These are phyloP conservation scores for Sporisorium scitamineum DNA, from an alignment of 1,284 basidiomycete species.

Conservation along the genomic window DNA sequence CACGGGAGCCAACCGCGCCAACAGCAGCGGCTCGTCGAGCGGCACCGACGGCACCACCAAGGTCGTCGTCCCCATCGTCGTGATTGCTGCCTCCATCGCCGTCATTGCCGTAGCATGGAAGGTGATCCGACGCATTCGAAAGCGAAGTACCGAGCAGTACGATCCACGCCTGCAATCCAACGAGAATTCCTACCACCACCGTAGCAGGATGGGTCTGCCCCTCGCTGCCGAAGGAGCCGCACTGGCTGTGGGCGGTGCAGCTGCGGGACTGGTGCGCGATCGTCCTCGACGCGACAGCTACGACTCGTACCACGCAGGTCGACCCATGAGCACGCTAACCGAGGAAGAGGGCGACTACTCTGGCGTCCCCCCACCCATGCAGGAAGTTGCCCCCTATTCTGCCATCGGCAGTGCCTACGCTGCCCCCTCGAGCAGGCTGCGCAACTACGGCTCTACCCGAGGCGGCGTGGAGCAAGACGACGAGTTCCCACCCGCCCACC, in stretches of 20 bases:
- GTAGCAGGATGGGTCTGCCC: slow-evolving; percentile 18
- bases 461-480: slow-evolving; percentile 7
- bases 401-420: slow-evolving; percentile 24
- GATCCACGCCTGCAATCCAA: slow-evolving; percentile 26
- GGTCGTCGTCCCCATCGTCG: slow-evolving; percentile 51
- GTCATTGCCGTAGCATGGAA: slow-evolving; percentile 35
- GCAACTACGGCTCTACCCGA: slow-evolving; percentile 40
- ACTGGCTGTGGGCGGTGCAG: slow-evolving; percentile 43
- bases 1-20: slow-evolving; percentile 31
- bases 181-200: slow-evolving; percentile 26
- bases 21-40: slow-evolving; percentile 19
- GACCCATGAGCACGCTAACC: slow-evolving; percentile 39
- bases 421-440: slow-evolving; percentile 16
- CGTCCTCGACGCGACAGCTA: slow-evolving; percentile 33
- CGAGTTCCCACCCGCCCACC: slow-evolving; percentile 22
- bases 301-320: slow-evolving; percentile 36
- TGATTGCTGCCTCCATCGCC: slow-evolving; percentile 36
- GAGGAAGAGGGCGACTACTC: slow-evolving; percentile 30
- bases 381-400: slow-evolving; percentile 34
- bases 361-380: slow-evolving; percentile 38
- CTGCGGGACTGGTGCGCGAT: slow-evolving; percentile 27
- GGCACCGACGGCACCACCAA: slow-evolving; percentile 41
- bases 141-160: slow-evolving; percentile 17
- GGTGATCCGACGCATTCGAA: slow-evolving; percentile 27
- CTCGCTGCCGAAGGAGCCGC: slow-evolving; percentile 30